Percentiles rank a stretch among this genome's conserved stretches.
Evolutionary conservation across 805 yeast species (phyloP).

Genomic region (Barnettozyma sp.): DNA sequence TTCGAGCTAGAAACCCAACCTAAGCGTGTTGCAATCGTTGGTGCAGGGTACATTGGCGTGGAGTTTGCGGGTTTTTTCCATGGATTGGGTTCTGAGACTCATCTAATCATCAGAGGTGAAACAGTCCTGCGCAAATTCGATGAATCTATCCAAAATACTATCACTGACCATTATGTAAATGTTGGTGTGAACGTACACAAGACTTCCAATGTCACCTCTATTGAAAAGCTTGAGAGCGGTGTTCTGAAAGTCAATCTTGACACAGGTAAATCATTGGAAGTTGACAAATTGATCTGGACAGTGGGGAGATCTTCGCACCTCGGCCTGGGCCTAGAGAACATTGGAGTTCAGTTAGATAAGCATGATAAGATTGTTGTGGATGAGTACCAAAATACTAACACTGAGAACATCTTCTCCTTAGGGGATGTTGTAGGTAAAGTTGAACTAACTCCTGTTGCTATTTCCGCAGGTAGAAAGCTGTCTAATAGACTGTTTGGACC

Average conservation of each 20-base stretch:
- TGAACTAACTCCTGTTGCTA: slow-evolving; percentile 96
- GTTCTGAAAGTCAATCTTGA: slow-evolving; percentile 42
- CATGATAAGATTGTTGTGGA: slow-evolving; percentile 67
- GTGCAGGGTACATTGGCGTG: slow-evolving; percentile 96
- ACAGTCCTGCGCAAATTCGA: slow-evolving; percentile 88
- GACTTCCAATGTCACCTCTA: slow-evolving; percentile 41
- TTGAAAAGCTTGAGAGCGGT: slow-evolving; percentile 44
- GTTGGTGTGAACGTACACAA: slow-evolving; percentile 81
- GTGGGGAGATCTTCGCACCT: slow-evolving; percentile 79
- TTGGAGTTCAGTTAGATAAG: slow-evolving; percentile 59
- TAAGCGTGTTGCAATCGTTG: slow-evolving; percentile 86
- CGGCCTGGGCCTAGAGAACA: slow-evolving; percentile 68
- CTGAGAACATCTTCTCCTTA: slow-evolving; percentile 66
- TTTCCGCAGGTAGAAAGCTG: slow-evolving; percentile 94
- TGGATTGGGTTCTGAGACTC: slow-evolving; percentile 80
- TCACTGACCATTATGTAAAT: slow-evolving; percentile 74
- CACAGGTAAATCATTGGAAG: slow-evolving; percentile 40
- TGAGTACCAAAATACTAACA: slow-evolving; percentile 79
- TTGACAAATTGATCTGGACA: slow-evolving; percentile 87
- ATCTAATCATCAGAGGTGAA: slow-evolving; percentile 84
- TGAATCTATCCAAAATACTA: slow-evolving; percentile 63
- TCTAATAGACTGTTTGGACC: slow-evolving; percentile 91
- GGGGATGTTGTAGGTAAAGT: slow-evolving; percentile 94
- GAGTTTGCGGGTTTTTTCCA: slow-evolving; percentile 94
- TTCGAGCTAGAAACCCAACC: slow-evolving; percentile 80